A percentile compares a stretch with the other conserved stretches of the same genome.
These are phyloP conservation scores for Lasiosphaeria hispida DNA, from an alignment of 495 filamentous ascomycete species.

Conservation along the genomic window DNA sequence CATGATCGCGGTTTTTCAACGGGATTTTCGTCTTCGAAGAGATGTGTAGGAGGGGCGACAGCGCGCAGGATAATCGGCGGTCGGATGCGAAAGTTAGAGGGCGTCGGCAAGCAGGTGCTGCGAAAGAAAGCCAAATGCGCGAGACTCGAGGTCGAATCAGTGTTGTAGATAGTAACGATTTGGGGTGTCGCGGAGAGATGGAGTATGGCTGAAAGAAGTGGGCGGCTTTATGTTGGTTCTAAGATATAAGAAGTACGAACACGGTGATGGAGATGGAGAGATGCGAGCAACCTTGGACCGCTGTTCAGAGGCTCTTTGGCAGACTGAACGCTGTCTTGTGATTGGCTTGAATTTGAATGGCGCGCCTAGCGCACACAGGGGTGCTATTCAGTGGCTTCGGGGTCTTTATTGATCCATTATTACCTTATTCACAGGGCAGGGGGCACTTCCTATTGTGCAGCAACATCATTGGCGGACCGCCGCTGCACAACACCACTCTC, in stretches of 20 bases:
- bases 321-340: not conserved
- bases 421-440: not conserved
- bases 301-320: too few relatives aligned
- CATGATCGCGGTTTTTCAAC: conserved; percentile 35
- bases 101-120: not conserved
- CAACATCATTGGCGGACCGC: not conserved
- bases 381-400: not conserved
- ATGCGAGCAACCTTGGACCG: too few relatives aligned
- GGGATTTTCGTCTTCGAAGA: not conserved
- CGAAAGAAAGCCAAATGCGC: too few relatives aligned
- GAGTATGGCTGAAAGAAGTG: not conserved
- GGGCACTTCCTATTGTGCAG: not conserved
- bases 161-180: not conserved
- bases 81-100: not conserved
- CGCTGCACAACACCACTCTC: not conserved
- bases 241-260: too few relatives aligned
- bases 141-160: too few relatives aligned
- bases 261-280: too few relatives aligned
- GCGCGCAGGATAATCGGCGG: not conserved
- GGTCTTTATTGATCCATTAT: conserved; percentile 1
- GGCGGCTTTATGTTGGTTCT: not conserved
- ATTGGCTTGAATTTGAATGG: not conserved
- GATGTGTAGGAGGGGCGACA: not conserved
- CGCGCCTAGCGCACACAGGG: not conserved
- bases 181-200: not conserved